Percentiles rank a stretch among this genome's conserved stretches.
Evolutionary conservation across 2,329 filamentous ascomycete genomes (phyloP).

Genomic region (Monosporascus sp.): DNA sequence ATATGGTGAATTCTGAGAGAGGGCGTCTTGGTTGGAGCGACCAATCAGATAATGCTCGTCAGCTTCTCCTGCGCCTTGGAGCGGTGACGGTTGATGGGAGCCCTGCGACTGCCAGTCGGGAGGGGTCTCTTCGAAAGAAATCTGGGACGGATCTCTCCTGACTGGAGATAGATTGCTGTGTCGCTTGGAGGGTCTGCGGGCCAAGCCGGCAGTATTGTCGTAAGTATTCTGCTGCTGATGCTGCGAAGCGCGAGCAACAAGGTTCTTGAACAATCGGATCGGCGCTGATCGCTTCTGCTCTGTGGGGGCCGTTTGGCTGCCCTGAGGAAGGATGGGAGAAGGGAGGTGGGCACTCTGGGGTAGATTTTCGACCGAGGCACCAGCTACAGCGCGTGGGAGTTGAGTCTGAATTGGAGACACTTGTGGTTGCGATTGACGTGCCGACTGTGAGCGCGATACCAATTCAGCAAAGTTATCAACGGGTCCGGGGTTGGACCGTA

Average conservation of each 20-base stretch:
- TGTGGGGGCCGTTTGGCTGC: slow-evolving; percentile 24
- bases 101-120: slow-evolving; percentile 23
- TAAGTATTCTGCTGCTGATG: slow-evolving; percentile 33
- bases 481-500: slow-evolving; percentile 29
- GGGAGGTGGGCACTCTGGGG: slow-evolving; percentile 22
- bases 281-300: slow-evolving; percentile 46
- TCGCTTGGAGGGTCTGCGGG: slow-evolving; percentile 53
- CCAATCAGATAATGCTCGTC: slow-evolving; percentile 31
- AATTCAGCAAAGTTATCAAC: slow-evolving; percentile 42
- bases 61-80: slow-evolving; percentile 38
- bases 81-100: slow-evolving; percentile 36
- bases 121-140: slow-evolving; percentile 12
- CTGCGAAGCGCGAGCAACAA: slow-evolving; percentile 37
- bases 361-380: slow-evolving; percentile 39
- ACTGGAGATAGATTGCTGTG: slow-evolving; percentile 43
- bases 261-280: slow-evolving; percentile 46
- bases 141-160: slow-evolving; percentile 34
- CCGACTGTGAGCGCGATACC: slow-evolving; percentile 47
- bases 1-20: slow-evolving; percentile 34
- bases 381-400: slow-evolving; percentile 30
- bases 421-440: slow-evolving; percentile 37
- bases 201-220: slow-evolving; percentile 44
- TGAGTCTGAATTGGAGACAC: slow-evolving; percentile 29
- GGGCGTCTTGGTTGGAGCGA: slow-evolving; percentile 35
- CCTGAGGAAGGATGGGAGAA: slow-evolving; percentile 19